These are phyloP conservation scores for Puccinia brachypodii DNA, from an alignment of 1,284 basidiomycete genomes.

Conservation along the genomic window DNA sequence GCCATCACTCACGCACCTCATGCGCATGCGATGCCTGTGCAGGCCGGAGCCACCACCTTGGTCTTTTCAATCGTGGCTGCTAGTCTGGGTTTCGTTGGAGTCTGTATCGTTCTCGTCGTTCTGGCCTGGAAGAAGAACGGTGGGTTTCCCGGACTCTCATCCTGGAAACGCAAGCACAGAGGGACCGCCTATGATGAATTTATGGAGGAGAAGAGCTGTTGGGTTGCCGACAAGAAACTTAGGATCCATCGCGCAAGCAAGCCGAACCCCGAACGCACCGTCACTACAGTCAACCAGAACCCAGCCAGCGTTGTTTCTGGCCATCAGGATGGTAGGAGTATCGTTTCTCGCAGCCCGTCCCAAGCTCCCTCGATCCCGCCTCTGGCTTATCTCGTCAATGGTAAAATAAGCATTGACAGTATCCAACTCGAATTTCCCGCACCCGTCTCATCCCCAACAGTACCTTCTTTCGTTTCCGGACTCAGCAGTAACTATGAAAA, in stretches of 20 bases:
- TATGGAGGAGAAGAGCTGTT: constrained; percentile 46
- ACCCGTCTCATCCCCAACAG: constrained; percentile 13
- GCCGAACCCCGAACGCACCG: background rate
- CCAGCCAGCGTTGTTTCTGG: background rate
- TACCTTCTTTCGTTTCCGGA: background rate
- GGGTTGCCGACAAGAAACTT: constrained; percentile 35
- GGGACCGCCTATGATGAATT: constrained; percentile 48
- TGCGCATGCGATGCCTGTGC: background rate
- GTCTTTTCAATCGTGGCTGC: constrained; percentile 37
- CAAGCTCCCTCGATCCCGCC: constrained; percentile 45
- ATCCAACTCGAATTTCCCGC: constrained; percentile 34
- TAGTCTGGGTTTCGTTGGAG: constrained; percentile 35
- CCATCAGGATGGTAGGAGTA: background rate
- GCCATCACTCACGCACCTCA: constrained; percentile 14
- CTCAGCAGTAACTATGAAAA: constrained; percentile 17
- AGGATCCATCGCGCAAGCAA: constrained; percentile 15
- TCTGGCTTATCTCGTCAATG: constrained; percentile 27
- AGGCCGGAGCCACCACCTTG: constrained; percentile 1
- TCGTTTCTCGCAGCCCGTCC: constrained; percentile 25
- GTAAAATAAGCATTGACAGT: constrained; percentile 44
- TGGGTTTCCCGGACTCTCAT: constrained; percentile 5
- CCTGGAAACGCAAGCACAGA: constrained; percentile 33
- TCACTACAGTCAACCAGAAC: background rate
- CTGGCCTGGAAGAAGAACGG: constrained; percentile 28
- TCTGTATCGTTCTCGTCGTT: constrained; percentile 10